phyloP scores from a whole-genome alignment of 1,139 yeast genomes.

The Casaregolazyma suthepensis region DNA sequence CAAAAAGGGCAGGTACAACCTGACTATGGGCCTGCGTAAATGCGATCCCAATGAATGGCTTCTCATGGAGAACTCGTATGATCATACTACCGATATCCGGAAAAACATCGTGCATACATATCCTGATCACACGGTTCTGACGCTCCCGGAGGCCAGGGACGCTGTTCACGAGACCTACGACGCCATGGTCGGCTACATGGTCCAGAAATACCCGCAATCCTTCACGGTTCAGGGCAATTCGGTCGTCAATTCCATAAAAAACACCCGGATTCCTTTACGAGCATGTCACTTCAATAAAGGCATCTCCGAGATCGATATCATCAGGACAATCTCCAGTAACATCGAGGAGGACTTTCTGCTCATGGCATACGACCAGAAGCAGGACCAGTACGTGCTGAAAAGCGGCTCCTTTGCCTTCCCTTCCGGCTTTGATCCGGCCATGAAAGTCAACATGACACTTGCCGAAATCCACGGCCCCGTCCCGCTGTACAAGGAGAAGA shows the following conservation, averaged over 20 bases:
- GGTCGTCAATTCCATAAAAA: constrained; percentile 21
- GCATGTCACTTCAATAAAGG: constrained; percentile 9
- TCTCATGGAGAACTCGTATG: constrained; percentile 59
- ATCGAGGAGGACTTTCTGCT: constrained; percentile 67
- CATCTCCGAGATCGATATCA: constrained; percentile 28
- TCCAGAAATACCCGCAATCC: constrained; percentile 55
- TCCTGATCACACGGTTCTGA: constrained; percentile 36
- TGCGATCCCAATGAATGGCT: constrained; percentile 58
- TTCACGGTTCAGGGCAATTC: constrained; percentile 30
- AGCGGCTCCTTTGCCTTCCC: constrained; percentile 68
- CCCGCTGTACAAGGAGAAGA: constrained; percentile 51
- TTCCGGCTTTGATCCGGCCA: constrained; percentile 64
- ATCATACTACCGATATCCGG: constrained; percentile 42
- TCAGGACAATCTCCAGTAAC: constrained; percentile 41
- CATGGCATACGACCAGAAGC: constrained; percentile 48
- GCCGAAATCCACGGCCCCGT: constrained; percentile 53
- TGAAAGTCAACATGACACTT: constrained; percentile 40
- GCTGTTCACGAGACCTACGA: constrained; percentile 56
- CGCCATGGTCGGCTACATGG: constrained; percentile 42
- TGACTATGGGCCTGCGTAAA: constrained; percentile 63
- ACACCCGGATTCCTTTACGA: constrained; percentile 20
- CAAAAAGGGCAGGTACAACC: constrained; percentile 53
- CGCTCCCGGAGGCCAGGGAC: constrained; percentile 40
- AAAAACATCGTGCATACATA: constrained; percentile 37
- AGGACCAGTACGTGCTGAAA: constrained; percentile 54